Conservation (phyloP, 441 rosid genomes). For the Corymbia citriodora region DNA sequence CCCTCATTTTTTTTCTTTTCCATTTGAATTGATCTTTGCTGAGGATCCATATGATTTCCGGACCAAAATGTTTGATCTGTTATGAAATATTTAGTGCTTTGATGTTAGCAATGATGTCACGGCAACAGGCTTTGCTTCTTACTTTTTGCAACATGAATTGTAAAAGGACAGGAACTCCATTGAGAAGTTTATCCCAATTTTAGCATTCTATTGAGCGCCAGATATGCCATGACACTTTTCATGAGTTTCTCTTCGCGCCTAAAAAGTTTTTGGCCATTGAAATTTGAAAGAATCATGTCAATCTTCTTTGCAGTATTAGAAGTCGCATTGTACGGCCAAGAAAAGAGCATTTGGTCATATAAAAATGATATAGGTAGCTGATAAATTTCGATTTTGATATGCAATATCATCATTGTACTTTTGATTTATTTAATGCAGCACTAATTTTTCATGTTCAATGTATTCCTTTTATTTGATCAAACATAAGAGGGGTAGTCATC, state of each 20-base stretch:
- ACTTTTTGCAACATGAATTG: neutral
- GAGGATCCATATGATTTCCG: neutral
- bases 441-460: fast-evolving
- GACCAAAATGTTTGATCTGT: neutral
- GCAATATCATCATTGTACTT: neutral
- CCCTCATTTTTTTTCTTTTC: neutral
- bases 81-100: neutral
- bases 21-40: neutral
- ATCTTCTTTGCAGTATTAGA: neutral
- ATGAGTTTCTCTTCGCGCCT: neutral
- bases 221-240: neutral
- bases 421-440: fast-evolving
- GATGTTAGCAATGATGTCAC: neutral
- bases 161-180: neutral
- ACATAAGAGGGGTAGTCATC: neutral
- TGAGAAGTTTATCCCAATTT: neutral
- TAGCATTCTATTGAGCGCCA: neutral
- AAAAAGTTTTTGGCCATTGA: neutral
- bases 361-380: neutral
- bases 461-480: neutral
- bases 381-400: fast-evolving
- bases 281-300: neutral
- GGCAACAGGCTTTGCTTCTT: neutral
- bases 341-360: neutral
- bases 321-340: neutral